Conservation (phyloP, 108 stramenopile species). For the Cylindrotheca fusiformis region DNA sequence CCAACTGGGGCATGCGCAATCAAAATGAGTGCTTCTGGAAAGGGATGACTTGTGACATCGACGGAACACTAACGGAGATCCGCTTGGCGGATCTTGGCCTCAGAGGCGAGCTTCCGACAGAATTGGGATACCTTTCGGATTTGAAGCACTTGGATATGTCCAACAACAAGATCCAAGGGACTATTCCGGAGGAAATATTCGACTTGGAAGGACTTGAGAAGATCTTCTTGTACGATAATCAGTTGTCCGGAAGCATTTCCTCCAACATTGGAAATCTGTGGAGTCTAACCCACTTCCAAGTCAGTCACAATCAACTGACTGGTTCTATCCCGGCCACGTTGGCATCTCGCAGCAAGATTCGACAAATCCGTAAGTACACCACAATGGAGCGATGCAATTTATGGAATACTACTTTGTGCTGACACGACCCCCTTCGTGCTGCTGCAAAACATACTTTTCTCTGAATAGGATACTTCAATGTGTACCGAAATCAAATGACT, state of each 20-base stretch:
- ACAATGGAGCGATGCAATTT: too few relatives aligned
- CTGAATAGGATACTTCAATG: slow-evolving; percentile 33
- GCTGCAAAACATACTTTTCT: background rate
- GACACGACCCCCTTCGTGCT: background rate
- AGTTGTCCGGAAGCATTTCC: slow-evolving; percentile 24
- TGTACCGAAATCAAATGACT: slow-evolving; percentile 32
- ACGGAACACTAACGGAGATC: slow-evolving; percentile 40
- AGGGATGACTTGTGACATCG: slow-evolving; percentile 56
- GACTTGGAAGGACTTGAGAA: slow-evolving; percentile 14
- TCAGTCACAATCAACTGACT: slow-evolving; percentile 31
- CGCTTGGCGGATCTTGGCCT: slow-evolving; percentile 29
- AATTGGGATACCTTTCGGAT: slow-evolving; percentile 14
- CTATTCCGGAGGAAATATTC: slow-evolving; percentile 22
- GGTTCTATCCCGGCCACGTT: slow-evolving; percentile 47
- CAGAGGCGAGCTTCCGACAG: slow-evolving; percentile 22
- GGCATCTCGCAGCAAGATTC: slow-evolving; percentile 5
- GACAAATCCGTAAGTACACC: slow-evolving; percentile 12
- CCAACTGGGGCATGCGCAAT: background rate
- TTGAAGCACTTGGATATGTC: slow-evolving; percentile 16
- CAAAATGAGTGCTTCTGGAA: slow-evolving; percentile 46
- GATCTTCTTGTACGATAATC: slow-evolving; percentile 29
- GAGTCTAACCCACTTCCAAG: slow-evolving; percentile 24
- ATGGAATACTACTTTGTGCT: too few relatives aligned
- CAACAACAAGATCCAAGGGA: slow-evolving; percentile 12
- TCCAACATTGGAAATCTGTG: slow-evolving; percentile 8